Conservation (phyloP, 768 basidiomycete genomes). For the Mycena vulgaris region DNA sequence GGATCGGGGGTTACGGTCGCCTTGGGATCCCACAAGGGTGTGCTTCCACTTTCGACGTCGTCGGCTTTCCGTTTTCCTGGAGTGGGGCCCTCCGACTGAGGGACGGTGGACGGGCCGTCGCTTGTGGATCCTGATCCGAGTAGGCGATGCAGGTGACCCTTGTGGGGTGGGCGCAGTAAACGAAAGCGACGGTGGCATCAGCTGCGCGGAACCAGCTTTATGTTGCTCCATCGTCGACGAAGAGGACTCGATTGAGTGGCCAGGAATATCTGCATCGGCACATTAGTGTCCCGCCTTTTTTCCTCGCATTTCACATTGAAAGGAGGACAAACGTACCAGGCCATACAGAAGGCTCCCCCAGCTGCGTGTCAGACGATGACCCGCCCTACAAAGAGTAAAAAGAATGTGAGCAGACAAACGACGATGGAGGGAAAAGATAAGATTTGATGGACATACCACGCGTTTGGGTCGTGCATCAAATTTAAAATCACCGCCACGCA, state of each 20-base stretch:
- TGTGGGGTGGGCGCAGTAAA: slow-evolving; percentile 20
- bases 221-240: slow-evolving; percentile 34
- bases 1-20: slow-evolving; percentile 19
- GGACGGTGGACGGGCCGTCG: slow-evolving; percentile 4
- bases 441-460: slow-evolving; percentile 36
- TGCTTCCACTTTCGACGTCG: slow-evolving; percentile 10
- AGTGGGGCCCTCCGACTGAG: not conserved
- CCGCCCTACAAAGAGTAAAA: slow-evolving; percentile 31
- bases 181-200: slow-evolving; percentile 14
- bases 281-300: not conserved
- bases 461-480: slow-evolving; percentile 37
- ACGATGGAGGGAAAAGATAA: slow-evolving; percentile 10
- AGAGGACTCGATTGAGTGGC: slow-evolving; percentile 33
- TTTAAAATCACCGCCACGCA: slow-evolving; percentile 21
- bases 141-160: not conserved
- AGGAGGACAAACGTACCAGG: slow-evolving; percentile 26
- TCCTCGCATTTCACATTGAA: too few species aligned
- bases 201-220: not conserved
- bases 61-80: slow-evolving; percentile 28
- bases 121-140: slow-evolving; percentile 5
- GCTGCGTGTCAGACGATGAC: slow-evolving; percentile 33
- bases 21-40: slow-evolving; percentile 7
- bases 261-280: slow-evolving; percentile 12
- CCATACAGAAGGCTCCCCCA: slow-evolving; percentile 31
- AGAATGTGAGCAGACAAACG: slow-evolving; percentile 20